A percentile compares a stretch with the other conserved stretches of the same genome.
phyloP scores from a whole-genome alignment of 495 filamentous ascomycete genomes.

The Aspergillus cristatus region DNA sequence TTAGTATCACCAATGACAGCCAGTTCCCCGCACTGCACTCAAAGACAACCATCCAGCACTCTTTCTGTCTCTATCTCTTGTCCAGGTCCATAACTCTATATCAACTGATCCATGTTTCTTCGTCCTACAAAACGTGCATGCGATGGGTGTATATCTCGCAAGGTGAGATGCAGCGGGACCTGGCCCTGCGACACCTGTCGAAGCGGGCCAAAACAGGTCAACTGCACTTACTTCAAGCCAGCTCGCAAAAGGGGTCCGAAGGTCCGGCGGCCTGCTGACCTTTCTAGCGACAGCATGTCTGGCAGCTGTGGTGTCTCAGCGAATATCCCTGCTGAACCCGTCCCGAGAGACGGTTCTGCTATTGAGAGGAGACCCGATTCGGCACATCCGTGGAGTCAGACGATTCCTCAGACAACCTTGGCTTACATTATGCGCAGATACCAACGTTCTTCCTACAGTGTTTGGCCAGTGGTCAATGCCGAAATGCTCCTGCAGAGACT shows the following conservation, averaged over 20 bases:
- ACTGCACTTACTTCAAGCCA: constrained; percentile 23
- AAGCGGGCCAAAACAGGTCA: constrained; percentile 9
- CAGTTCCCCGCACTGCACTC: too few species aligned
- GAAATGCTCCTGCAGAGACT: constrained; percentile 10
- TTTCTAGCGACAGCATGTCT: background rate
- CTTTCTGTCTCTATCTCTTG: too few species aligned
- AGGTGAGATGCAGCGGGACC: constrained; percentile 24
- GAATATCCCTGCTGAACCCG: background rate
- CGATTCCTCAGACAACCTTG: constrained; percentile 8
- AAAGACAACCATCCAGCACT: too few species aligned
- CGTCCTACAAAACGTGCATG: constrained; percentile 26
- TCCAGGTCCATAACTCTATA: too few species aligned
- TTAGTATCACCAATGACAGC: too few species aligned
- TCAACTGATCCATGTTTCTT: too few species aligned
- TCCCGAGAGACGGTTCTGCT: background rate
- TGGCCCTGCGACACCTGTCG: constrained; percentile 24
- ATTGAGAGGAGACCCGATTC: background rate
- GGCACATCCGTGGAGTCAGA: background rate
- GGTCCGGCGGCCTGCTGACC: constrained; percentile 5
- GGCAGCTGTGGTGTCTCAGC: background rate
- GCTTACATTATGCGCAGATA: constrained; percentile 14
- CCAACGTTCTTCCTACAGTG: constrained; percentile 19
- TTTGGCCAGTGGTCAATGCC: constrained; percentile 23
- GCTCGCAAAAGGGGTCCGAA: constrained; percentile 23
- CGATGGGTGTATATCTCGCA: constrained; percentile 23